Evolutionary conservation across 768 basidiomycete species (phyloP), one percentile per base, ranked within the genome.

Genomic region (Baorangia bicolor): DNA sequence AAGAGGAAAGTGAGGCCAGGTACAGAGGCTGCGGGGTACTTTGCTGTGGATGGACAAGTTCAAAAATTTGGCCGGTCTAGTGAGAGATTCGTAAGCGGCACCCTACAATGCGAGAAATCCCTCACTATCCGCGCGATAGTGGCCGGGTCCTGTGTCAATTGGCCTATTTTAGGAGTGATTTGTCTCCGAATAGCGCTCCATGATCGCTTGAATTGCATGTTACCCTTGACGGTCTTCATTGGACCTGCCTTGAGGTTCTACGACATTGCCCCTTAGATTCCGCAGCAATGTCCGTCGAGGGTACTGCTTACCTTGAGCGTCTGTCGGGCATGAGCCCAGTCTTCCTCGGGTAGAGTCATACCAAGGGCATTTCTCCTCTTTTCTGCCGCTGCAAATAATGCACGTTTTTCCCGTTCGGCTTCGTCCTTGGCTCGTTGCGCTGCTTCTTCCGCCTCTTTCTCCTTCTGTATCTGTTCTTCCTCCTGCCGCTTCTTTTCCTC

Each of bases 141-240:
- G 8, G 74, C 64, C 1, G 71, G 55, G 54, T 92, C 88, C 58
- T 89, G 87, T 6, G 91, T 94, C 25, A 96, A 71, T 68, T 94
- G 93, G 9, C 92, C 92, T 44, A 96, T 85, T 70, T 89, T 93
- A 28, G 91, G 90, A 4, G 85, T 92, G 46, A 96, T 91, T 64
- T 86, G 81, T 42, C 94, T 83, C 25, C 93, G 85, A 47, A 80
- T 76, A 48, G 78, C 79, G 49, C 78, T 83, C 85, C 89, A 92
- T 27, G 78, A 72, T 12, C 84, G 73, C 67, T 85, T 89, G 54
- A 78, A 64, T 6, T 69, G 68, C 44, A 79, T 75, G 63, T 86
- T 70, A 3, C 66, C 69, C 69, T 93, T 94, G 56, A 94, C 84
- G 35, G 70, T 64, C 46, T 77, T 80, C 77, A 92, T 82, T 25